These are phyloP conservation scores for Acer saccharum DNA, from an alignment of 345 rosid genomes.

Conservation along the genomic window DNA sequence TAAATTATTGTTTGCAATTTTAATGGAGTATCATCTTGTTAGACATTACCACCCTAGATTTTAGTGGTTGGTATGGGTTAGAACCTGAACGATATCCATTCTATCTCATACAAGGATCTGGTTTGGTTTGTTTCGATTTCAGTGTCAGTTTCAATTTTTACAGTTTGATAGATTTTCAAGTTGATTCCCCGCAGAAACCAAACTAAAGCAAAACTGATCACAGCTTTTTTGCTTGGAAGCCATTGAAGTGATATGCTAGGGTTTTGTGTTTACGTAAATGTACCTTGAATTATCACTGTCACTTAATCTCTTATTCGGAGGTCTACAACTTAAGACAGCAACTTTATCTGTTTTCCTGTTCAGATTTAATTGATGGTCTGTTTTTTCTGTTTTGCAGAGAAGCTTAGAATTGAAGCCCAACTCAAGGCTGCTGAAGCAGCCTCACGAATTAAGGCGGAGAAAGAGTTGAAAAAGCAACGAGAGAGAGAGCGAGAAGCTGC, in stretches of 20 bases:
- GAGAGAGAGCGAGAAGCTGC: conserved; percentile 75
- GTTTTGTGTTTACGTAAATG: not conserved
- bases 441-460: conserved; percentile 45
- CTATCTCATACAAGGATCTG: not conserved
- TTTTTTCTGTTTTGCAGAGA: conserved; percentile 45
- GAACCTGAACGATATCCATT: not conserved
- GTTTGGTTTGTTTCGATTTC: not conserved
- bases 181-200: not conserved
- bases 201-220: too few species aligned
- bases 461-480: conserved; percentile 56
- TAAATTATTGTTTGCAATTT: too few species aligned
- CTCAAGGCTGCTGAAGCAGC: conserved; percentile 70
- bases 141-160: not conserved
- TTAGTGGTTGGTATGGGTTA: not conserved
- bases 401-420: conserved; percentile 70
- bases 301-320: too few species aligned
- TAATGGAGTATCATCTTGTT: not conserved
- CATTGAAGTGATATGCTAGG: not conserved
- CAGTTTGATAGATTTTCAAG: not conserved
- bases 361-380: not conserved
- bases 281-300: not conserved
- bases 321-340: too few species aligned
- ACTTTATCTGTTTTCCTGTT: not conserved
- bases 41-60: not conserved
- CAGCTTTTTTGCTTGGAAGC: too few species aligned